Conservation (phyloP, 192 early-diverging fungal species). For the Jimgerdemannia flammicorona region DNA sequence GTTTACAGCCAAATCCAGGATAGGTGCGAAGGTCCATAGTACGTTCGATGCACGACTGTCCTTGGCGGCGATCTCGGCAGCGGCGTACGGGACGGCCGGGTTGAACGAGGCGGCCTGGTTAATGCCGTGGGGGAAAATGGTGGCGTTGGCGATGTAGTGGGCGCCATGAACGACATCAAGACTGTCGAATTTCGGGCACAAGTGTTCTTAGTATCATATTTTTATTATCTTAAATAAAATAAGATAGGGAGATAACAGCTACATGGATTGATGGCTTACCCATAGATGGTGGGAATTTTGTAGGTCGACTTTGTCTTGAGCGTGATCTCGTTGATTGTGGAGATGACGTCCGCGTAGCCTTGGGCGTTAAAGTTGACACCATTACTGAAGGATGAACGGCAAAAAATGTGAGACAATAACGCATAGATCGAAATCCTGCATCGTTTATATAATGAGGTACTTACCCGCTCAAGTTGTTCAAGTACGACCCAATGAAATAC, state of each 20-base stretch:
- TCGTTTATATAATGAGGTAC: neutral
- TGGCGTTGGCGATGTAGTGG: conserved; percentile 57
- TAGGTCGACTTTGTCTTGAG: conserved; percentile 29
- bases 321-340: conserved; percentile 52
- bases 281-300: conserved; percentile 59
- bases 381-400: conserved; percentile 2
- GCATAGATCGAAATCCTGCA: neutral
- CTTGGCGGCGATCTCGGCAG: conserved; percentile 56
- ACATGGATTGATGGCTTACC: conserved; percentile 19
- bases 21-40: conserved; percentile 58
- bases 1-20: conserved; percentile 54
- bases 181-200: conserved; percentile 1
- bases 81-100: conserved; percentile 48
- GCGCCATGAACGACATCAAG: conserved; percentile 64
- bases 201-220: too few species aligned
- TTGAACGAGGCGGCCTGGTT: conserved; percentile 58
- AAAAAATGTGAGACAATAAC: conserved; percentile 1
- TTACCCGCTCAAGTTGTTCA: conserved; percentile 59
- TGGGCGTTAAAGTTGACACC: conserved; percentile 16
- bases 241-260: neutral
- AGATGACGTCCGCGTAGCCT: conserved; percentile 23
- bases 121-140: conserved; percentile 57
- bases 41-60: conserved; percentile 42
- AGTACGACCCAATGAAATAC: conserved; percentile 58
- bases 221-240: neutral